Base-by-base conservation (phyloP, 2,329 filamentous ascomycete species). In the Parastagonospora avenae region DNA sequence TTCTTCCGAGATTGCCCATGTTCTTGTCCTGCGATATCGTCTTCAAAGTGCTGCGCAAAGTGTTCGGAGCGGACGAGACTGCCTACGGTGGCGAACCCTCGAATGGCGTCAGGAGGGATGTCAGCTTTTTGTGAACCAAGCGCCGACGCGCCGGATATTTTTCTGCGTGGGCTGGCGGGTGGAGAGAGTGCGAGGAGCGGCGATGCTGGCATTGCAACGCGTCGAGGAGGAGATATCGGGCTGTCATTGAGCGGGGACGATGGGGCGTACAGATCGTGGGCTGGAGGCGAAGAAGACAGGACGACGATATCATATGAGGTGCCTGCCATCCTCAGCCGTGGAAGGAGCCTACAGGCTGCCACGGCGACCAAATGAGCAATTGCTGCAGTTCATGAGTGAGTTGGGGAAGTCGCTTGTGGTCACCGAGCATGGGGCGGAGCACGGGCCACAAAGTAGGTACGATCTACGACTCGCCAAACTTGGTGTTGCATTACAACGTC, bases 51-150 rank as follows among this genome's bases (percentile, higher is more conserved):
- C 10, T 65, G 54, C 30, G 50, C 58, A 36, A 70, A 64, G 41
- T 67, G 63, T 33, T 65, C 60, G 2, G 66, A 67, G 47, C 59
- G 62, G n/a, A 73, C 45, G 12, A 74, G 51, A 45, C 64, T 70
- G 44, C 57, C 57, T 6, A 70, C 69, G 48, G 69, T 72, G 61
- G 67, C 67, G 46, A 73, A 74, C 16, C 70, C 71, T 48, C 63
- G 61, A 2, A 55, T 41, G 10, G 59, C 62, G 7, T 55, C 62
- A 15, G 61, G 51, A 16, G 71, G 65, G 28, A 70, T 60, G 1
- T 59, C 46, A 16, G 57, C 60, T 43, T 65, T 68, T 36, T 63
- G 59, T 27, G 64, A 64, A 4, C 65, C 67, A 15, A 54, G 53
- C 47, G 46, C 59, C 19, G 70, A 70, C 67, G 66, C 67, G 66